A percentile compares a stretch with the other conserved stretches of the same genome.
Conservation (phyloP, 768 basidiomycete genomes). For the Mycena alexandri region DNA sequence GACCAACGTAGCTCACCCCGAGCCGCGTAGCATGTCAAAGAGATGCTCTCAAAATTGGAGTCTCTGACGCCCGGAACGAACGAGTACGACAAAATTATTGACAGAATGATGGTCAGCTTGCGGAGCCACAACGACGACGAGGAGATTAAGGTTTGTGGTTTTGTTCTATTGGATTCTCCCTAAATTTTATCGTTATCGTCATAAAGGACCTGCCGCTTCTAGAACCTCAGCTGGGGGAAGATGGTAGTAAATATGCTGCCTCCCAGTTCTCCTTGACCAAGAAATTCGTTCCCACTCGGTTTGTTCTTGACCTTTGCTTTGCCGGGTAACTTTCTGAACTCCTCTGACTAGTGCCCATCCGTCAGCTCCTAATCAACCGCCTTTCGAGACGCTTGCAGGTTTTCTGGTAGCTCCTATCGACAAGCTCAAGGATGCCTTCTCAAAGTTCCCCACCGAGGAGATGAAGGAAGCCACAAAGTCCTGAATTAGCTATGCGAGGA, state of each 20-base stretch:
- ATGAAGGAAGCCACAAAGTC: slow-evolving; percentile 53
- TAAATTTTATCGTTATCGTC: too few relatives aligned
- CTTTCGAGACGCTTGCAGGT: slow-evolving; percentile 69
- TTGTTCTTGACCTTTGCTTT: slow-evolving; percentile 29
- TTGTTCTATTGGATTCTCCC: too few relatives aligned
- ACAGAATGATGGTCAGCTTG: slow-evolving; percentile 60
- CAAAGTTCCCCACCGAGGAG: slow-evolving; percentile 67
- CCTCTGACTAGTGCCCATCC: slow-evolving; percentile 59
- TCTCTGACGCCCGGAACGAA: slow-evolving; percentile 54
- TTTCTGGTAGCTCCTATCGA: slow-evolving; percentile 70
- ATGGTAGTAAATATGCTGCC: slow-evolving; percentile 61
- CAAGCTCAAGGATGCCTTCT: slow-evolving; percentile 68
- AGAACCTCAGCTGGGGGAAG: slow-evolving; percentile 59
- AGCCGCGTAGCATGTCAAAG: slow-evolving; percentile 47
- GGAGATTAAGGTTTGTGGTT: slow-evolving; percentile 51
- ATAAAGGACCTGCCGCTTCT: slow-evolving; percentile 63
- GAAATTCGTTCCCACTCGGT: slow-evolving; percentile 74
- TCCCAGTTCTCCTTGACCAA: slow-evolving; percentile 66
- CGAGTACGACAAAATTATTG: slow-evolving; percentile 59
- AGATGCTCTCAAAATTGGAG: slow-evolving; percentile 62
- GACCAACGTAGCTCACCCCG: neutral
- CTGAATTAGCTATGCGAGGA: slow-evolving; percentile 2
- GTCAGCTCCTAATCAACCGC: slow-evolving; percentile 66
- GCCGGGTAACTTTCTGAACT: neutral
- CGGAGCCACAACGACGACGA: slow-evolving; percentile 69